A percentile compares a stretch with the other conserved stretches of the same genome.
Evolutionary conservation across 129 eudicot species (phyloP).

Genomic region (Flaveria linearis): DNA sequence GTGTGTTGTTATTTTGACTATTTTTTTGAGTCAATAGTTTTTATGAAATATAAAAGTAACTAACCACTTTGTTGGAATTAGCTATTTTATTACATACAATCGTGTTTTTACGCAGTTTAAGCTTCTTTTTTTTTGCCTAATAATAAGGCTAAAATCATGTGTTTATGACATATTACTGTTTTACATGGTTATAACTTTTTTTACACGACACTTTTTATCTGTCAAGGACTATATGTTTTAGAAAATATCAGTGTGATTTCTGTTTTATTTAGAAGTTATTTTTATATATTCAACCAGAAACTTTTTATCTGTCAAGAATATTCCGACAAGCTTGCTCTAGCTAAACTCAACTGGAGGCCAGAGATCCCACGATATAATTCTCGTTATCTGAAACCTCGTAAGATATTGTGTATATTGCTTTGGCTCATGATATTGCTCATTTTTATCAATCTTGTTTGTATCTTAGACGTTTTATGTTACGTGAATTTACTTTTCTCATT

Average conservation of each 20-base stretch:
- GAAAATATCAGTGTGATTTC: not conserved
- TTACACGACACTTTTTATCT: not conserved
- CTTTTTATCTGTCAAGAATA: slow-evolving; percentile 52
- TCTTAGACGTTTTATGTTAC: not conserved
- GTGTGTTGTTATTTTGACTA: slow-evolving; percentile 27
- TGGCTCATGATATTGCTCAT: not conserved
- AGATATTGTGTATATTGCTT: not conserved
- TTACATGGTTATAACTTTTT: not conserved
- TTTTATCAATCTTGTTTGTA: not conserved
- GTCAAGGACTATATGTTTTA: too few species aligned
- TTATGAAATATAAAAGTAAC: not conserved
- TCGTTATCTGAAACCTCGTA: slow-evolving; percentile 66
- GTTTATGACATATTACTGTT: not conserved
- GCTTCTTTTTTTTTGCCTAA: not conserved
- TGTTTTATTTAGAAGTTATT: not conserved
- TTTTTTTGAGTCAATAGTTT: not conserved
- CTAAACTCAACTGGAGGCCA: slow-evolving; percentile 44
- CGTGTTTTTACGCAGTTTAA: not conserved
- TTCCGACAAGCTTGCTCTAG: slow-evolving; percentile 51
- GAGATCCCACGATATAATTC: slow-evolving; percentile 45
- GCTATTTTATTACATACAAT: not conserved
- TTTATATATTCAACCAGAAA: slow-evolving; percentile 34
- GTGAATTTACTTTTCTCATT: not conserved
- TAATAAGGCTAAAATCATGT: not conserved
- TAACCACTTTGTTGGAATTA: not conserved